Conservation (phyloP, 2,329 filamentous ascomycete species). For the Cyphellophora europaea region DNA sequence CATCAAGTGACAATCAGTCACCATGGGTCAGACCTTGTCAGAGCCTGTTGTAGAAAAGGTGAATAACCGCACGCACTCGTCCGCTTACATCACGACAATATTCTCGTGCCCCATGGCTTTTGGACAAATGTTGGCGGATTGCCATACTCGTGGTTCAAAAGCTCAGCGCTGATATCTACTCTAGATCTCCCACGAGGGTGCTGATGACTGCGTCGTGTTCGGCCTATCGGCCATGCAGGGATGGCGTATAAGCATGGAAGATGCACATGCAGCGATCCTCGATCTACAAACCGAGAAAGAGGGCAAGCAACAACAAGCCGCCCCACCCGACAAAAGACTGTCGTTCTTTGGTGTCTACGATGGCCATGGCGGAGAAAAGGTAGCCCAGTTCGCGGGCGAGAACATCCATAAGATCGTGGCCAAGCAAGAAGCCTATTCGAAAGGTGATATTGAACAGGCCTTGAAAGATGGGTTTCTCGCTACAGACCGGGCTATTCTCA, state of each 20-base stretch:
- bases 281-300: constrained; percentile 62
- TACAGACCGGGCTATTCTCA: constrained; percentile 89
- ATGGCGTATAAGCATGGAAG: constrained; percentile 99
- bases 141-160: no score
- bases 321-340: constrained; percentile 61
- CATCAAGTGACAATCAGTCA: constrained; percentile 22
- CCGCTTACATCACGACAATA: constrained; percentile 4
- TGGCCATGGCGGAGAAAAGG: constrained; percentile 93
- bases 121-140: no score
- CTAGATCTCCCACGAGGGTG: constrained; percentile 78
- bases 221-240: constrained; percentile 98
- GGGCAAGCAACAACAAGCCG: constrained; percentile 45
- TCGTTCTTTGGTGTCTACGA: constrained; percentile 98
- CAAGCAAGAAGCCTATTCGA: constrained; percentile 89
- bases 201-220: constrained; percentile 87
- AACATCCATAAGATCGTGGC: constrained; percentile 89
- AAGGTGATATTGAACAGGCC: constrained; percentile 86
- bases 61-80: constrained; percentile 26
- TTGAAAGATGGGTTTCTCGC: constrained; percentile 96
- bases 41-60: constrained; percentile 99
- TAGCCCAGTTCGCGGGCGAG: constrained; percentile 84
- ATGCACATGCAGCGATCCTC: constrained; percentile 82
- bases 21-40: constrained; percentile 98
- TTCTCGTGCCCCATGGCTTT: no score
- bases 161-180: constrained; percentile 1